Evolutionary conservation across 2,329 filamentous ascomycete species (phyloP).

Genomic region (Bertia moriformis): DNA sequence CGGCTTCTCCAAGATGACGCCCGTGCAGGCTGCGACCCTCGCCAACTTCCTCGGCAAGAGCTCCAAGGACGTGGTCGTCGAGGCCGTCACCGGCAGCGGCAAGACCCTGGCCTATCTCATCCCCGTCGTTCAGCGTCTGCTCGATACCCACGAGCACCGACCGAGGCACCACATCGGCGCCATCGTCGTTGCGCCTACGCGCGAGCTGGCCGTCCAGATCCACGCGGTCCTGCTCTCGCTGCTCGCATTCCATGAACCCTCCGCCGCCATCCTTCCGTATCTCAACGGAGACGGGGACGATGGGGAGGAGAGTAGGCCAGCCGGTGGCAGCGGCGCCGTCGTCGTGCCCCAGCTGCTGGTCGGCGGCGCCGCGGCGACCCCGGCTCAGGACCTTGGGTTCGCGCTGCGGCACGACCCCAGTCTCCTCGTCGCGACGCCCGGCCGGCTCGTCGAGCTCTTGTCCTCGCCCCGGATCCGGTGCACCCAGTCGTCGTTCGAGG

Average conservation of each 20-base stretch:
- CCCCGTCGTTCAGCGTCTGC: slow-evolving; percentile 64
- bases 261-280: slow-evolving; percentile 47
- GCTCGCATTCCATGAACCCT: slow-evolving; percentile 69
- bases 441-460: slow-evolving; percentile 74
- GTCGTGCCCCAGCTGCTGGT: slow-evolving; percentile 79
- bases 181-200: slow-evolving; percentile 83
- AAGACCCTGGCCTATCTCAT: slow-evolving; percentile 81
- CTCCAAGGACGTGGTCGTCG: slow-evolving; percentile 77
- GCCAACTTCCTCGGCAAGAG: slow-evolving; percentile 69
- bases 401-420: slow-evolving; percentile 81
- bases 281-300: no score
- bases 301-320: slow-evolving; percentile 38
- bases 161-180: slow-evolving; percentile 66
- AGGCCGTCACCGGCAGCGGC: slow-evolving; percentile 81
- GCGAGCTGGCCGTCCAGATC: slow-evolving; percentile 85
- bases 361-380: slow-evolving; percentile 61
- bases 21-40: slow-evolving; percentile 84
- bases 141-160: slow-evolving; percentile 42
- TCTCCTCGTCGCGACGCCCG: slow-evolving; percentile 78
- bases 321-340: slow-evolving; percentile 16
- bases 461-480: slow-evolving; percentile 78
- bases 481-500: slow-evolving; percentile 77
- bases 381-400: slow-evolving; percentile 71
- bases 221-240: slow-evolving; percentile 65
- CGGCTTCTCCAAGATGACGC: slow-evolving; percentile 79